phyloP scores from a whole-genome alignment of 441 rosid genomes.

The Metrosideros polymorpha region DNA sequence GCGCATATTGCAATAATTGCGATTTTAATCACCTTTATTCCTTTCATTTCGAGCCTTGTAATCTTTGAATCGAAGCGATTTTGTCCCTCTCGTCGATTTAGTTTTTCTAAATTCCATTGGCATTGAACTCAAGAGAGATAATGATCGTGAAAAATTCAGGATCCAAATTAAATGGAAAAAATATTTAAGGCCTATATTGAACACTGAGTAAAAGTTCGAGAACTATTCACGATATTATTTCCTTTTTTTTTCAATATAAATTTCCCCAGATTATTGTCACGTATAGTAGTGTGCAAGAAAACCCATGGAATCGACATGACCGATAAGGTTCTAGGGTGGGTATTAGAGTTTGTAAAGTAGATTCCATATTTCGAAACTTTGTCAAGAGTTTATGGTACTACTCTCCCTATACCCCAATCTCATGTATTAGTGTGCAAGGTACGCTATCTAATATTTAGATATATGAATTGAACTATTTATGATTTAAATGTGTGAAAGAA shows the following conservation, averaged over 20 bases:
- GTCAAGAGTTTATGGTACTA: no score
- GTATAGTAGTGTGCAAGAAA: neutral
- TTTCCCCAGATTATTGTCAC: neutral
- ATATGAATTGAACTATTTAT: neutral
- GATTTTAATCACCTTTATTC: neutral
- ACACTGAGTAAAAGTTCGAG: neutral
- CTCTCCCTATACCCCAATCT: neutral
- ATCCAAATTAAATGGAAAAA: fast-evolving
- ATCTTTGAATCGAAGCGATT: neutral
- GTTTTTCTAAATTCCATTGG: neutral
- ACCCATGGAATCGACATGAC: fast-evolving
- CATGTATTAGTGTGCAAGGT: neutral
- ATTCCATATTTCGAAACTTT: no score
- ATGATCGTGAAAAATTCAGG: fast-evolving
- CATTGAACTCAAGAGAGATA: neutral
- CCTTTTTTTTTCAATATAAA: fast-evolving
- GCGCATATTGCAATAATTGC: neutral
- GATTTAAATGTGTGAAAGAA: neutral
- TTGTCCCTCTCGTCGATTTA: neutral
- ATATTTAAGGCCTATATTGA: neutral
- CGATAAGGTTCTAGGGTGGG: fast-evolving
- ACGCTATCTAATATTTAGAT: neutral
- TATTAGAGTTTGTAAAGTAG: neutral
- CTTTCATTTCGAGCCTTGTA: neutral
- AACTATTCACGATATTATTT: fast-evolving